A percentile compares a stretch with the other conserved stretches of the same genome.
Evolutionary conservation across 495 filamentous ascomycete species (phyloP).

Genomic region (Chaetomidium leptoderma): DNA sequence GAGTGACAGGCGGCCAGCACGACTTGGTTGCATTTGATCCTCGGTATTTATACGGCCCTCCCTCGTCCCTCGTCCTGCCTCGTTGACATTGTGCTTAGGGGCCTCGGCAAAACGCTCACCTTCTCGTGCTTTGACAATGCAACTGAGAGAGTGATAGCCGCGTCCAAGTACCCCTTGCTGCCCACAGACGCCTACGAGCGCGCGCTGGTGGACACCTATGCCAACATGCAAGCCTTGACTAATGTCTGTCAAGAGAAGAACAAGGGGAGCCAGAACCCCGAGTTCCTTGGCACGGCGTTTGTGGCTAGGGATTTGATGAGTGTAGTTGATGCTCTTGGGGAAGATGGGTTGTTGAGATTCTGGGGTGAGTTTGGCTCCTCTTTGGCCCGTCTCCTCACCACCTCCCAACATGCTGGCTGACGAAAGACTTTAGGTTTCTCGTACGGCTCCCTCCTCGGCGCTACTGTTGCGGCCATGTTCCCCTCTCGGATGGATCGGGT

Average conservation of each 20-base stretch:
- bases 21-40: constrained; percentile 43
- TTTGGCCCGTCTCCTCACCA: too few relatives aligned
- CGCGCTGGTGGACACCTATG: not conserved
- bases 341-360: constrained; percentile 44
- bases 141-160: not conserved
- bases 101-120: constrained; percentile 36
- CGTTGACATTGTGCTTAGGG: constrained; percentile 20
- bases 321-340: constrained; percentile 40
- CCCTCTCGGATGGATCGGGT: constrained; percentile 36
- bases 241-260: constrained; percentile 16
- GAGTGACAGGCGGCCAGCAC: constrained; percentile 31
- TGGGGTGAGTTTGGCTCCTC: constrained; percentile 35
- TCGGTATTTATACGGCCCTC: constrained; percentile 28
- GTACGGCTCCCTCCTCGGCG: constrained; percentile 56
- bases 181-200: constrained; percentile 1
- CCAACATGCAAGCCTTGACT: constrained; percentile 1
- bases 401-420: not conserved
- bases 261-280: constrained; percentile 20
- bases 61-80: not conserved
- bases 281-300: constrained; percentile 38
- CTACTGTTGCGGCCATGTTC: constrained; percentile 43
- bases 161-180: not conserved
- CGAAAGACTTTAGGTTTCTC: constrained; percentile 43
- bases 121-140: constrained; percentile 35
- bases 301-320: constrained; percentile 43